Evolutionary conservation across 1,139 yeast genomes (phyloP), one percentile per base, ranked within the genome.

Genomic region (Hyphopichia pseudoburtonii): DNA sequence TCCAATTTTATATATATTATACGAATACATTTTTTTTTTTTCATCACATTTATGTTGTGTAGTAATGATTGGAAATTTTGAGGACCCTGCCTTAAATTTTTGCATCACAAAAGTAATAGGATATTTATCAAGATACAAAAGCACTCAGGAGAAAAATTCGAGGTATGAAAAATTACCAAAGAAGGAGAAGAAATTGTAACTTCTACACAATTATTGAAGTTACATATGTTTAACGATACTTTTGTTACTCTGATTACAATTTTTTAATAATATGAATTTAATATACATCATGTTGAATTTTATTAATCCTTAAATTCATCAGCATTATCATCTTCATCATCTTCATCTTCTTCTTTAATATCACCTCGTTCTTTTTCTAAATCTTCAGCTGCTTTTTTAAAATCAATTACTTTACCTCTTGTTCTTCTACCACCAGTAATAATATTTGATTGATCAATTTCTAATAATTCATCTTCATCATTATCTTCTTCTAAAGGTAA

Each of bases 391-490:
- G 95, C 90, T 62, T 86, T 83, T 44, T 80, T 74, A 61, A 85
- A 90, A 62, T 90, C 97, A 51, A 90, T 84, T 24, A 84, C 85
- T 57, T 83, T 86, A 16, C 96, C 95, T 50, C 96, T 79, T 10
- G 96, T 88, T 69, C 97, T 85, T 62, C 96, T 78, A 11, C 96
- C 96, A 19, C 81, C 70, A 18, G 85, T 73, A 45, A 89, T 86
- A 56, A 89, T 89, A 61, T 90, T 90, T 33, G 90, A 69, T 30
- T 84, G 73, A 56, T 89, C 96, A 50, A 90, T 87, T 60, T 86
- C 96, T 14, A 78, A 78, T 51, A 88, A 70, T 50, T 85, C 94
- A 52, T 87, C 95, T 30, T 86, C 95, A 28, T 82, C 94, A 27
- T 70, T 78, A 17, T 73, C 79, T 17, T 78, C 84, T n/a, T 73